Evolutionary conservation across 108 stramenopile species (phyloP).

Genomic region (Cyclotella cryptica): DNA sequence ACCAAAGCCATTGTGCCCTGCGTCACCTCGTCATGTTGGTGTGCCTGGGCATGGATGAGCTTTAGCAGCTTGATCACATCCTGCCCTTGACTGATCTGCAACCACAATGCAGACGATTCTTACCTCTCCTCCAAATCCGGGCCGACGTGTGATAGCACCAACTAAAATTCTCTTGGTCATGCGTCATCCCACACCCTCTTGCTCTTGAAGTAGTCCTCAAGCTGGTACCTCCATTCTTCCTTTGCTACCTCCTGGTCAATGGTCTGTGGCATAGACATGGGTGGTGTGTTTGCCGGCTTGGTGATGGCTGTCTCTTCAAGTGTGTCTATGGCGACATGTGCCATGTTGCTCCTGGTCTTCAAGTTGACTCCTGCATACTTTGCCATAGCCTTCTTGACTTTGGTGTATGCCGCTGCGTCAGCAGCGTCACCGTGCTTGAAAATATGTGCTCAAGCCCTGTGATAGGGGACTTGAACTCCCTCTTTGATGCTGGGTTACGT

Average conservation of each 20-base stretch:
- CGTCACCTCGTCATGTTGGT: constrained; percentile 1
- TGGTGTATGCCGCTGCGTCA: too few relatives aligned
- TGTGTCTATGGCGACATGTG: too few relatives aligned
- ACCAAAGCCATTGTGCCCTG: constrained; percentile 1
- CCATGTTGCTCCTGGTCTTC: too few relatives aligned
- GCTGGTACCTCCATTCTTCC: too few relatives aligned
- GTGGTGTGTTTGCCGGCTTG: neutral
- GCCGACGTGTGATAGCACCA: too few relatives aligned
- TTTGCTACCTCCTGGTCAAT: neutral
- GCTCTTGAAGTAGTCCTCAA: too few relatives aligned
- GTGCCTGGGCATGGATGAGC: neutral
- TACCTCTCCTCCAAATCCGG: neutral
- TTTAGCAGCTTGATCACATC: constrained; percentile 9
- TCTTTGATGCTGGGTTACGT: neutral
- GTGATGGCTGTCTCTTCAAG: too few relatives aligned
- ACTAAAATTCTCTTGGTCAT: neutral
- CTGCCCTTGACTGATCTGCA: neutral
- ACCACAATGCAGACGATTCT: neutral
- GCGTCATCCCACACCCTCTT: too few relatives aligned
- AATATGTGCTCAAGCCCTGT: constrained; percentile 93
- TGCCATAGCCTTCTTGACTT: too few relatives aligned
- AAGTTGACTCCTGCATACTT: too few relatives aligned
- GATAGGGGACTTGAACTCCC: constrained; percentile 91
- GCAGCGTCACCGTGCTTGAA: too few relatives aligned
- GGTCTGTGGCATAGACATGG: neutral